A percentile compares a stretch with the other conserved stretches of the same genome.
Conservation (phyloP, 805 yeast genomes). For the Teunomyces aglyptinius region DNA sequence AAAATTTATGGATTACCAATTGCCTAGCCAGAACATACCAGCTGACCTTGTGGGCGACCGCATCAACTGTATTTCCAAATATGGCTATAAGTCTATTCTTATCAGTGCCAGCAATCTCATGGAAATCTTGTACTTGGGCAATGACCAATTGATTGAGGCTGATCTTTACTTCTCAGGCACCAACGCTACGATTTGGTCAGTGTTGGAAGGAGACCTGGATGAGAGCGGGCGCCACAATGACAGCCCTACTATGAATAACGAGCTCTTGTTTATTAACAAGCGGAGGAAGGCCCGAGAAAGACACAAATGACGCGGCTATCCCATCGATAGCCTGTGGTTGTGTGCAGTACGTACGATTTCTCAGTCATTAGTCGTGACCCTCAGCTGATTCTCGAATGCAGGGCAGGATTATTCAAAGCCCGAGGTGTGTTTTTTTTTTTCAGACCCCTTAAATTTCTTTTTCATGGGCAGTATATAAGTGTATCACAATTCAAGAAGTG, state of each 20-base stretch:
- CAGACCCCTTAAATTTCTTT: slow-evolving; percentile 3
- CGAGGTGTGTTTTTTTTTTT: neutral
- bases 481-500: neutral
- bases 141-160: slow-evolving; percentile 65
- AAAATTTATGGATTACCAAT: slow-evolving; percentile 53
- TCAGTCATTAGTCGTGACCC: neutral
- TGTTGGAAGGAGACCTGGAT: slow-evolving; percentile 10
- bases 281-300: slow-evolving; percentile 19
- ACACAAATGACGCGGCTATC: neutral
- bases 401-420: neutral
- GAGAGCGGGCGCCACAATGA: slow-evolving; percentile 1
- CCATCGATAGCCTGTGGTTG: neutral
- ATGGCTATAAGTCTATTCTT: slow-evolving; percentile 76
- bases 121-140: slow-evolving; percentile 73
- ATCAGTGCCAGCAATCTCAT: slow-evolving; percentile 72
- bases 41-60: slow-evolving; percentile 48
- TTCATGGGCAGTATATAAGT: neutral
- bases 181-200: slow-evolving; percentile 26
- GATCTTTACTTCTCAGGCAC: slow-evolving; percentile 48
- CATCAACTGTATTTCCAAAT: slow-evolving; percentile 62
- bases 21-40: slow-evolving; percentile 47
- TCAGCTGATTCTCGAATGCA: neutral
- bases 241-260: slow-evolving; percentile 34
- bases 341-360: neutral
- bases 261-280: slow-evolving; percentile 52